Conservation (phyloP, 345 rosid genomes). For the Raphanus sativus region DNA sequence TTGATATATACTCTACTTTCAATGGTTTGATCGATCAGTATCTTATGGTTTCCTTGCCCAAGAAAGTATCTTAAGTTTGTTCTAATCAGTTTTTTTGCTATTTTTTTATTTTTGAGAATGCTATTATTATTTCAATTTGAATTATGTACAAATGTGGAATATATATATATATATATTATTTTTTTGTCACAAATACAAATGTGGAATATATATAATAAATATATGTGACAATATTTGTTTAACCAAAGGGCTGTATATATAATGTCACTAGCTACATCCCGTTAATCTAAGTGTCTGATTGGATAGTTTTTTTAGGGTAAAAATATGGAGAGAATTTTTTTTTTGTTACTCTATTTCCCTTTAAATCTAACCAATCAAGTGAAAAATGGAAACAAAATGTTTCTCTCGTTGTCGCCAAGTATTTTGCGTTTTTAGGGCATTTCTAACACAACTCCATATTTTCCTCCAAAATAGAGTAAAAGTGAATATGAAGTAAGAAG, state of each 20-base stretch:
- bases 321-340: not conserved
- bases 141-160: not conserved
- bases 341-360: too few relatives aligned
- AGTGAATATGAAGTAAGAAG: too few relatives aligned
- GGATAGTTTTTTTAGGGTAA: too few relatives aligned
- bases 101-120: not conserved
- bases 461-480: too few relatives aligned
- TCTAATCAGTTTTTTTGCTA: not conserved
- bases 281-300: too few relatives aligned
- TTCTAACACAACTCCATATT: too few relatives aligned
- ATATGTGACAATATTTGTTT: not conserved
- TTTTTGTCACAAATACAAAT: not conserved
- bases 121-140: not conserved
- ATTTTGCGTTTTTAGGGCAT: not conserved
- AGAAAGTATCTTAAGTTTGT: not conserved
- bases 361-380: not conserved
- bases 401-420: not conserved
- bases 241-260: not conserved
- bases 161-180: not conserved
- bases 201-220: not conserved
- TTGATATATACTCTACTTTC: not conserved
- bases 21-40: not conserved
- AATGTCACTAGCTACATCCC: too few relatives aligned
- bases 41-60: not conserved
- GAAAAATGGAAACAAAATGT: not conserved